Conservation (phyloP, 257 asterid genomes). For the Solanum chiquidenum region DNA sequence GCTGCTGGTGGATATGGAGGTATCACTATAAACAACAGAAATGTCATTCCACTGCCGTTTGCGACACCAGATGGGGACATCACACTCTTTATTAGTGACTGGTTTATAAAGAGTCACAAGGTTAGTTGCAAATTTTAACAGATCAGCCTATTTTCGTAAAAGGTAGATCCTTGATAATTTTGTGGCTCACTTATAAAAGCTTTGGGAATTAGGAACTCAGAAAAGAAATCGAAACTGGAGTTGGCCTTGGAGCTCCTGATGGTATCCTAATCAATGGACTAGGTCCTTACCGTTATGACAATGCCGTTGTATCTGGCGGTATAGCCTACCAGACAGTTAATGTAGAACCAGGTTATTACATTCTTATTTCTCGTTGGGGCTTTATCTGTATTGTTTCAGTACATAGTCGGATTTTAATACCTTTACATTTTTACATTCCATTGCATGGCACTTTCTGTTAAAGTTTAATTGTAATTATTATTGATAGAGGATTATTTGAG, state of each 20-base stretch:
- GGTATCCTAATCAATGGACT: slow-evolving; percentile 71
- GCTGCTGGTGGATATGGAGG: slow-evolving; percentile 91
- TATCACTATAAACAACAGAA: slow-evolving; percentile 68
- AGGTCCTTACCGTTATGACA: slow-evolving; percentile 79
- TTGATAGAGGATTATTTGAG: background rate
- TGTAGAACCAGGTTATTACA: slow-evolving; percentile 67
- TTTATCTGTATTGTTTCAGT: background rate
- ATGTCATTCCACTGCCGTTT: slow-evolving; percentile 72
- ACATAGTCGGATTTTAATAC: background rate
- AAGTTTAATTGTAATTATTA: background rate
- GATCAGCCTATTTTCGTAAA: background rate
- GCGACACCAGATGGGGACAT: slow-evolving; percentile 71
- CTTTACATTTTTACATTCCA: background rate
- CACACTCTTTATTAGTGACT: slow-evolving; percentile 67
- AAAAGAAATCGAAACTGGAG: slow-evolving; percentile 45
- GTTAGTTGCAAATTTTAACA: slow-evolving; percentile 25
- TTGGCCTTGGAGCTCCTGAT: slow-evolving; percentile 67
- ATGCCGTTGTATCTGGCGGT: slow-evolving; percentile 44
- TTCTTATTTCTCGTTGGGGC: background rate
- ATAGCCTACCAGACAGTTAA: slow-evolving; percentile 49
- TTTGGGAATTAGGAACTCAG: slow-evolving; percentile 55
- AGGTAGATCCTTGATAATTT: background rate
- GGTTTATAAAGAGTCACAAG: slow-evolving; percentile 82
- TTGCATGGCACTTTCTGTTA: background rate
- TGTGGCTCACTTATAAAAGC: slow-evolving; percentile 8